A percentile compares a stretch with the other conserved stretches of the same genome.
Evolutionary conservation across 129 eudicot species (phyloP).

Genomic region (Flaveria linearis): DNA sequence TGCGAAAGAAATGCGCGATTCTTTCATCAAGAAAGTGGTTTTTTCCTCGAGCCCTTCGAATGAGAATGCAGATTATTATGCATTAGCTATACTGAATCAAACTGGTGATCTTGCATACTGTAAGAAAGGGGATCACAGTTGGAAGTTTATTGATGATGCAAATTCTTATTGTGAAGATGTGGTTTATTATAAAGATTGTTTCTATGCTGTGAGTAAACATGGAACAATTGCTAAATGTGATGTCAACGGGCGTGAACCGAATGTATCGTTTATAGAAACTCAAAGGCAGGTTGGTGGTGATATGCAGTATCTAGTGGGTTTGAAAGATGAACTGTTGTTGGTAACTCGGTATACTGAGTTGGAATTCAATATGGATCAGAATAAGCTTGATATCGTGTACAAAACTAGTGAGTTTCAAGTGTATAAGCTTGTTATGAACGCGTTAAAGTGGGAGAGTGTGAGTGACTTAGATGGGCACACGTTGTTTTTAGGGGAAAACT

Average conservation of each 20-base stretch:
- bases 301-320: conserved; percentile 68
- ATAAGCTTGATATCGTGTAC: conserved; percentile 46
- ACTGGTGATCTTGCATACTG: conserved; percentile 71
- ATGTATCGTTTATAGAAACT: conserved; percentile 41
- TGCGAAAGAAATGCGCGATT: conserved; percentile 69
- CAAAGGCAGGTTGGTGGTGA: conserved; percentile 58
- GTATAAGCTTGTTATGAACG: conserved; percentile 43
- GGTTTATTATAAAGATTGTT: conserved; percentile 46
- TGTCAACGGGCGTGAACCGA: conserved; percentile 32
- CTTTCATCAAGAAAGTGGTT: conserved; percentile 55
- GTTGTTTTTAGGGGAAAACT: conserved; percentile 76
- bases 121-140: conserved; percentile 40
- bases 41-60: conserved; percentile 53
- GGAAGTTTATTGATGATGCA: conserved; percentile 55
- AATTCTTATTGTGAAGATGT: conserved; percentile 63
- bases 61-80: conserved; percentile 36
- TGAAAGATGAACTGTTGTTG: conserved; percentile 55
- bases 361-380: conserved; percentile 50
- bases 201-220: conserved; percentile 57
- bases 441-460: conserved; percentile 52
- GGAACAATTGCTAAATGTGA: conserved; percentile 64
- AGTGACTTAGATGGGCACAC: conserved; percentile 45
- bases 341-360: conserved; percentile 63
- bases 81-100: conserved; percentile 53
- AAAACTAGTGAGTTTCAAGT: conserved; percentile 65